Conservation (phyloP, 495 filamentous ascomycete species). For the Aspergillus wentii region DNA sequence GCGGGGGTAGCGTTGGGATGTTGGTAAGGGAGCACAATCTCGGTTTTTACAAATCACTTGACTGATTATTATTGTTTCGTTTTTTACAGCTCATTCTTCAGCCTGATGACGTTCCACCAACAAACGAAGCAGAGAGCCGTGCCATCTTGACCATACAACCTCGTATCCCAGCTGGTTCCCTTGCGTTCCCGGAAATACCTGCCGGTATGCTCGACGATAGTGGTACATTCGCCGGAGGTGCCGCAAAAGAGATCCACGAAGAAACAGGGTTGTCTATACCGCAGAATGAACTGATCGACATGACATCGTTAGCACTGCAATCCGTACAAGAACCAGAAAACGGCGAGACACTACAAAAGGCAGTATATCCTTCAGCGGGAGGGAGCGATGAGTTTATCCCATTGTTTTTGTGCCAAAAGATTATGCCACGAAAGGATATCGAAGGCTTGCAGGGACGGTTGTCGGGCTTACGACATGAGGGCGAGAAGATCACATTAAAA, state of each 20-base stretch:
- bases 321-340: constrained; percentile 14
- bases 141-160: constrained; percentile 80
- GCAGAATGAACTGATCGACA: constrained; percentile 57
- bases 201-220: constrained; percentile 85
- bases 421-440: constrained; percentile 58
- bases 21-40: constrained; percentile 43
- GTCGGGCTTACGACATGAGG: constrained; percentile 70
- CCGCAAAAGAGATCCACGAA: constrained; percentile 78
- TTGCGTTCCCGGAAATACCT: constrained; percentile 75
- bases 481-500: constrained; percentile 81
- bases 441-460: constrained; percentile 67
- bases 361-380: constrained; percentile 71
- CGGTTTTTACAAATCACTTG: background rate
- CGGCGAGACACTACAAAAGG: constrained; percentile 51
- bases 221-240: constrained; percentile 69
- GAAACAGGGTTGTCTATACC: constrained; percentile 65
- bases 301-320: constrained; percentile 56
- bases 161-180: constrained; percentile 70
- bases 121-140: constrained; percentile 49
- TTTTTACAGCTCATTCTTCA: constrained; percentile 55
- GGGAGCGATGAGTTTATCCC: constrained; percentile 83
- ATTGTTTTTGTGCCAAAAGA: constrained; percentile 68
- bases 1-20: constrained; percentile 79
- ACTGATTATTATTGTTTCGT: constrained; percentile 1
- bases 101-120: constrained; percentile 54